These are phyloP conservation scores for Hortaea sp. DNA, from an alignment of 2,329 filamentous ascomycete species.

Conservation along the genomic window DNA sequence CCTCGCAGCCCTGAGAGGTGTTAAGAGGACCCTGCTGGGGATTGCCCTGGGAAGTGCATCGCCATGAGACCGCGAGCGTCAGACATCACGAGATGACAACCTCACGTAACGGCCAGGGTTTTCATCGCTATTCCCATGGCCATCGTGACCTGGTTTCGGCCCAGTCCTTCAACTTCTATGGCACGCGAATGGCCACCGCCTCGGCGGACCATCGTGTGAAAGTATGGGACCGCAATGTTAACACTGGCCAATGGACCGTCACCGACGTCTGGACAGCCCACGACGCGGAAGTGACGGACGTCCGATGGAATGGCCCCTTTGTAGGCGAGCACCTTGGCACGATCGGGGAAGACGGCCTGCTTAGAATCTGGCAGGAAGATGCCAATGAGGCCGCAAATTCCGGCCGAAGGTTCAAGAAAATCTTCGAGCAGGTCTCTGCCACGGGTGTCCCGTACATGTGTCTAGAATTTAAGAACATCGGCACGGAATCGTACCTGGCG, in stretches of 20 bases:
- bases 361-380: constrained; percentile 90
- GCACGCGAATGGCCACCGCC: constrained; percentile 81
- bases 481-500: constrained; percentile 75
- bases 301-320: constrained; percentile 88
- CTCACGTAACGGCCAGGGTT: constrained; percentile 13
- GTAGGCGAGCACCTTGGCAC: constrained; percentile 82
- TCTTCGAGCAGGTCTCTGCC: constrained; percentile 52
- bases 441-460: constrained; percentile 65
- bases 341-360: constrained; percentile 79
- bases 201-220: constrained; percentile 89
- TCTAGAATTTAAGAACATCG: constrained; percentile 77
- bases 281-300: constrained; percentile 79
- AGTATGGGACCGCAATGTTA: constrained; percentile 73
- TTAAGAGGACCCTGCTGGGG: too few relatives aligned
- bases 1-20: too few relatives aligned
- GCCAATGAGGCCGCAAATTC: constrained; percentile 62
- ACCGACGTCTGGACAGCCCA: constrained; percentile 87
- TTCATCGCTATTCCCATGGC: constrained; percentile 57
- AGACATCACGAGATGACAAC: too few relatives aligned
- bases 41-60: too few relatives aligned
- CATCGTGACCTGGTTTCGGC: constrained; percentile 75
- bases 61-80: too few relatives aligned
- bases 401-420: constrained; percentile 69
- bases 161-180: constrained; percentile 84
- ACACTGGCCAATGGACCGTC: constrained; percentile 65